Evolutionary conservation across 352 stramenopile genomes (phyloP), one percentile per base, ranked within the genome.

Genomic region (Globisporangium perplexum): DNA sequence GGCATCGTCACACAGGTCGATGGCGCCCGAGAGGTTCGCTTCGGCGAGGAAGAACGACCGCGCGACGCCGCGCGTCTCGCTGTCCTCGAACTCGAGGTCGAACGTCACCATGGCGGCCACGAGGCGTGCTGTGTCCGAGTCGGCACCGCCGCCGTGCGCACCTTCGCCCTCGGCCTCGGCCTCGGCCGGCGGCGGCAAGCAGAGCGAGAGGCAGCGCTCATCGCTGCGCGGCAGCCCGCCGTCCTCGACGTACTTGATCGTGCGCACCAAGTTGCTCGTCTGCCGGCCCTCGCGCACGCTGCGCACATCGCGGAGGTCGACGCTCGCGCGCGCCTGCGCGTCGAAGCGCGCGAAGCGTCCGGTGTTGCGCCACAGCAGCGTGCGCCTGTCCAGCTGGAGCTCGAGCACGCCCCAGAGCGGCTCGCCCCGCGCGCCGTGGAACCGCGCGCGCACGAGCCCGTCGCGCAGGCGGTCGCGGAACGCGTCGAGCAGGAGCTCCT

Each of bases 231-330:
- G 71, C 12, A 91, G 59, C 10, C 70, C 61, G 0, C 76, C 61
- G 3, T 62, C 53, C 7, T 59, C 50, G 18, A 94, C 46, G 53
- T 89, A 94, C 62, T 94, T 94, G 58, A 88, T 85, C 4, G 83
- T 94, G 42, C 83, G 73, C 41, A 92, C 71, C 48, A 94, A 82
- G 28, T 88, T 94, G 7, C 75, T 84, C 15, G 75, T 90, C 50
- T 94, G 83, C 0, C 81, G 71, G 14, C 83, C 83, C 7, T 74
- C 72, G 15, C 81, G 69, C 38, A 94, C 74, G 35, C 68, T 77
- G 44, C 65, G 66, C 6, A 89, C 74, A n/a, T 85, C 71, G 8
- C 58, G 69, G 1, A 90, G 41, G 7, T 68, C 53, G 23, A 88
- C 69, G 2, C 57, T 56, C 0, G 66, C 70, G 17, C 10, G 20